phyloP scores from a whole-genome alignment of 306 rosid species.

The Amphicarpaea edgeworthii region DNA sequence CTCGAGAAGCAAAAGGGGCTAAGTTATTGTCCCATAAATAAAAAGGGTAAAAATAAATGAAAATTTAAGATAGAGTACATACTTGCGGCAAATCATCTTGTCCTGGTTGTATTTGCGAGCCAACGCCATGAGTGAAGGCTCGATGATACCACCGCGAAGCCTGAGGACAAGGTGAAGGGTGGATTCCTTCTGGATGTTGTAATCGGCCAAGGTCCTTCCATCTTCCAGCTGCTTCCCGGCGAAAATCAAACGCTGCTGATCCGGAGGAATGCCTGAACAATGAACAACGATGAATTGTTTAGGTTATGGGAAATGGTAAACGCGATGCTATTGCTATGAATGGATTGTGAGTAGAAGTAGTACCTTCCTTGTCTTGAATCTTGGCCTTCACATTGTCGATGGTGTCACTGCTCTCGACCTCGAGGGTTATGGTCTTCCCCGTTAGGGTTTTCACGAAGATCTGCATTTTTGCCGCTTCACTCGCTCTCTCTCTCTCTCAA shows the following conservation, averaged over 20 bases:
- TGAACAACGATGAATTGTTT: not conserved
- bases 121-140: conserved; percentile 90
- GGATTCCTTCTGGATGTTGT: conserved; percentile 86
- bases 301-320: not conserved
- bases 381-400: conserved; percentile 89
- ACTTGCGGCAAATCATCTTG: conserved; percentile 88
- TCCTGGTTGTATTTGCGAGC: conserved; percentile 92
- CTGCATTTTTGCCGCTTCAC: conserved; percentile 55
- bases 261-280: conserved; percentile 74
- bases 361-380: conserved; percentile 94
- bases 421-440: conserved; percentile 88
- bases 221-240: conserved; percentile 90
- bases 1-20: conserved; percentile 40
- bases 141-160: conserved; percentile 86
- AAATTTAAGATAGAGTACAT: not conserved
- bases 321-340: not conserved
- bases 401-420: conserved; percentile 89
- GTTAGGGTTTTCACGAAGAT: conserved; percentile 90
- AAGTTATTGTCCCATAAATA: conserved; percentile 52
- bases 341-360: not conserved
- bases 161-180: conserved; percentile 86
- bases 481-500: no score
- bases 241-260: conserved; percentile 85
- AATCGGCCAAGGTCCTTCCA: conserved; percentile 81
- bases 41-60: not conserved